These are phyloP conservation scores for Penicillium turbatum DNA, from an alignment of 495 filamentous ascomycete genomes.

Conservation along the genomic window DNA sequence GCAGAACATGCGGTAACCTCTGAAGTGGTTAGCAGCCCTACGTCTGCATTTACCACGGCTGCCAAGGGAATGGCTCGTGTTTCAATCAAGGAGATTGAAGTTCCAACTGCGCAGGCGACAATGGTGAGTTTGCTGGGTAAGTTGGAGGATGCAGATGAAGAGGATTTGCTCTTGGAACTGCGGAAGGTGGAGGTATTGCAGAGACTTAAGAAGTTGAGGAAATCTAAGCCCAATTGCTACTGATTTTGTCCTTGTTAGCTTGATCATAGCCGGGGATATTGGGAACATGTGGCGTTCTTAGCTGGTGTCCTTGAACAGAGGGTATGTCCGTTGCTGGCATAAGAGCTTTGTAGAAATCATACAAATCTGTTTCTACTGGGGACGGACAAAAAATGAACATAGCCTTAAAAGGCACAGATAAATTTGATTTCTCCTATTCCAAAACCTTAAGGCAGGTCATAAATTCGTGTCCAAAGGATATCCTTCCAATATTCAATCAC, in stretches of 20 bases:
- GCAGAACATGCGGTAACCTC: neutral
- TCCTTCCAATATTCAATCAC: neutral
- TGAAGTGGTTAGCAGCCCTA: slow-evolving; percentile 3
- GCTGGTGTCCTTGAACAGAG: too few relatives aligned
- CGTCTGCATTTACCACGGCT: neutral
- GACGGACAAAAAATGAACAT: neutral
- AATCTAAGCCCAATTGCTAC: slow-evolving; percentile 24
- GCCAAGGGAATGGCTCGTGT: slow-evolving; percentile 13
- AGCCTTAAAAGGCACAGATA: neutral
- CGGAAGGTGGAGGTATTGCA: slow-evolving; percentile 41
- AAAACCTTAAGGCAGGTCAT: neutral
- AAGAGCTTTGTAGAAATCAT: too few relatives aligned
- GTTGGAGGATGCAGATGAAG: slow-evolving; percentile 39
- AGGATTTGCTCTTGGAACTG: slow-evolving; percentile 39
- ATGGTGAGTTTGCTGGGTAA: slow-evolving; percentile 27
- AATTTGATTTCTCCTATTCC: too few relatives aligned
- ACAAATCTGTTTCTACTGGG: too few relatives aligned
- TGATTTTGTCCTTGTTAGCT: neutral
- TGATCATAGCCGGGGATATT: neutral
- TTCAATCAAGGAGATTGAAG: slow-evolving; percentile 14
- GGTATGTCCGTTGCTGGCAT: too few relatives aligned
- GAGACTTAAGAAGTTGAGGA: slow-evolving; percentile 35
- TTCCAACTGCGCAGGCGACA: slow-evolving; percentile 16
- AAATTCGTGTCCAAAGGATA: neutral
- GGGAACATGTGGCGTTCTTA: too few relatives aligned